Base-by-base conservation (phyloP, 2,329 filamentous ascomycete species). In the Claviceps paspali region DNA sequence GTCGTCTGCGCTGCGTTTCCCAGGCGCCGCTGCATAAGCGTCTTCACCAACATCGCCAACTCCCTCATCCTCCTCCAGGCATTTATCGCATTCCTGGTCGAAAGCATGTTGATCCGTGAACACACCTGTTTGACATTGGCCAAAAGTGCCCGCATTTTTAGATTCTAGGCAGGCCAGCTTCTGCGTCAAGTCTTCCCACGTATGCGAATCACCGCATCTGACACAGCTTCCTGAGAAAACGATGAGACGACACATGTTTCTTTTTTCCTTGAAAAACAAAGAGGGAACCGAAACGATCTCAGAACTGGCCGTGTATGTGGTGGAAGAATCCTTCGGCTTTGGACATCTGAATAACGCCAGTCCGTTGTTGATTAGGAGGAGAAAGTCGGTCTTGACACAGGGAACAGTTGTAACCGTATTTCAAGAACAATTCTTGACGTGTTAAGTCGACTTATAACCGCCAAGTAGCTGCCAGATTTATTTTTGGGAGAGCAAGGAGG, bases 111-210 rank as follows among this genome's bases (percentile, higher is more conserved):
- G 51, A 42, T 67, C 63, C 27, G 54, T 45, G 28, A 54, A 46
- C 22, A 64, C 52, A 23, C 65, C 65, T 18, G 49, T 47, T 28
- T 48, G 45, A 48, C 65, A 68, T 33, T 58, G 49, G 29, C 65
- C 65, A 38, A 68, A 67, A 9, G 45, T 45, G 33, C 60, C 64
- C 17, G 54, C 56, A 50, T 68, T 68, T 46, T 68, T 68, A 27
- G 65, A 63, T 42, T 66, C 57, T 35, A 68, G 59, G 39, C 65
- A 68, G 6, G 60, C 63, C 3, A 68, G 54, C 44, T 63, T 52
- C 46, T 67, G 64, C 10, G 57, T 52, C 15, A 68, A 53, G 7
- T 67, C 61, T 19, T 57, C 50, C 64, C 65, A 64, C 12, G 53
- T 60, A 37, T 63, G 58, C 31, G 41, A 45, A 5, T 56, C 50